These are phyloP conservation scores for Sambucus nigra DNA, from an alignment of 129 eudicot genomes.

Conservation along the genomic window DNA sequence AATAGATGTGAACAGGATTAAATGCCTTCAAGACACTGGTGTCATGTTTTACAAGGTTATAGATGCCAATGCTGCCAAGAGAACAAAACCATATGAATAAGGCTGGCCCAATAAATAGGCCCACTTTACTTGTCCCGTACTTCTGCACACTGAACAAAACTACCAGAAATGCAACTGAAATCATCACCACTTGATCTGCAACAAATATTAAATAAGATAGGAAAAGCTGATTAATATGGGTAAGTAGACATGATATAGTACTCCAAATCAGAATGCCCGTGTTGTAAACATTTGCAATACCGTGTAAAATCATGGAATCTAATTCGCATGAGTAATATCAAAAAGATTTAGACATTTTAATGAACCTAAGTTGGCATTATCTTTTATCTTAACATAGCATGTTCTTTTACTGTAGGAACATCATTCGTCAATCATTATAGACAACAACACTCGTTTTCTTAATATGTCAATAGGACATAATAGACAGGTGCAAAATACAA, in stretches of 20 bases:
- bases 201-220: conserved; percentile 13
- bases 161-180: conserved; percentile 81
- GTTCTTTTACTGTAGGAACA: too few relatives aligned
- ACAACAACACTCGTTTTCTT: too few relatives aligned
- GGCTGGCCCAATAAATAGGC: conserved; percentile 88
- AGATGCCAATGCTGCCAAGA: conserved; percentile 88
- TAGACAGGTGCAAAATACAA: too few relatives aligned
- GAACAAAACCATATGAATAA: conserved; percentile 93
- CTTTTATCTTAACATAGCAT: too few relatives aligned
- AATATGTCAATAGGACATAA: too few relatives aligned
- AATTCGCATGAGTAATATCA: too few relatives aligned
- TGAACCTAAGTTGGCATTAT: too few relatives aligned
- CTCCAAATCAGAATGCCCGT: neutral
- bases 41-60: conserved; percentile 84
- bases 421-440: too few relatives aligned
- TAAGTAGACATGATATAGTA: neutral
- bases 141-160: conserved; percentile 81
- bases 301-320: too few relatives aligned
- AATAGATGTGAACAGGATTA: conserved; percentile 88
- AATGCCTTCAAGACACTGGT: conserved; percentile 76
- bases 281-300: too few relatives aligned
- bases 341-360: too few relatives aligned
- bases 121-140: conserved; percentile 95
- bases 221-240: neutral
- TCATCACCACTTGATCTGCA: conserved; percentile 96